Base-by-base conservation (phyloP, 2,329 filamentous ascomycete genomes). In the Coniochaeta hoffmannii region DNA sequence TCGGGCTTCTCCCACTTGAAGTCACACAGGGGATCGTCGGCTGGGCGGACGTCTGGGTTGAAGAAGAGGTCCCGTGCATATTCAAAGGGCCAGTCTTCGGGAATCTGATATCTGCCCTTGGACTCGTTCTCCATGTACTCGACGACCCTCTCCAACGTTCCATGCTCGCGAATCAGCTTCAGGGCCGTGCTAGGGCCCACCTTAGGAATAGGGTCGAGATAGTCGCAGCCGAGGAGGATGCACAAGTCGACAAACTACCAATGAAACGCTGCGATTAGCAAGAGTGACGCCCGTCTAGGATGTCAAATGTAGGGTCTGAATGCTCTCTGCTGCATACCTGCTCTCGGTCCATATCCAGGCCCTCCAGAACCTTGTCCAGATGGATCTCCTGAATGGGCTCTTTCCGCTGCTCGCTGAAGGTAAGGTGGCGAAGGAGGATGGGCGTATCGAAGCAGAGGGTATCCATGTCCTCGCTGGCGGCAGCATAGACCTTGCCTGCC, bases 1-100 rank as follows among this genome's bases (percentile, higher is more conserved):
- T 99, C 92, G 3, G 94, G 94, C 57, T 86, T 87, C 46, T 97
- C 91, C 94, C 95, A 99, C 72, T 96, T 97, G 78, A 97, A 96
- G 68, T 99, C 91, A 71, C 92, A 97, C 12, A 90, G 85, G 0
- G 89, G 84, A 65, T 95, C 83, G 62, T 95, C 89, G 24, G 93
- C 91, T 46, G 81, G 70, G 34, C 88, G 86, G 26, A 99, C 93
- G 63, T 97, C 91, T 0, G 94, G 94, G 63, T 93, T 80, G 68
- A 95, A 86, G 76, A 99, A 97, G 28, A 99, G 83, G 17, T 91
- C 84, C 38, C 95, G 89, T 8, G 94, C 95, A 65, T 99, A 92
- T 63, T 87, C 79, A 70, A 87, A 99, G 0, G 94, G 94, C 93
- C 94, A 99, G 73, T 97, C 90, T n/a, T 96, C 92, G 0, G 94